Percentiles rank a stretch among this genome's conserved stretches.
phyloP scores from a whole-genome alignment of 208 protist genomes.

The Trypanosoma mega region DNA sequence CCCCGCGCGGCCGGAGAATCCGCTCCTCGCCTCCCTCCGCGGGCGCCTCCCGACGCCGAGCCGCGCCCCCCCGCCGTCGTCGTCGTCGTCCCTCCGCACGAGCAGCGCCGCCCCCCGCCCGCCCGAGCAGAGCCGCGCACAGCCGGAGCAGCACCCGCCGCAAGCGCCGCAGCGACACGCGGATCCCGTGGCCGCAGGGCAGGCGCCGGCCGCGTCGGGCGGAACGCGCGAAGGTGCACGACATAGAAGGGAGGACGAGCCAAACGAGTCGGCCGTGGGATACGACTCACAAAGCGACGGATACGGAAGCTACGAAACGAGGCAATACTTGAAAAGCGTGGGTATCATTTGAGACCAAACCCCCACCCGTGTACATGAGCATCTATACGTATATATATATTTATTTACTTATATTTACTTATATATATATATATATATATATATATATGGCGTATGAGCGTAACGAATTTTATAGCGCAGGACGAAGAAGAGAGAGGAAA shows the following conservation, averaged over 20 bases:
- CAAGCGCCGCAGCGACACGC: conserved; percentile 9
- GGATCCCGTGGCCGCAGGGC: conserved; percentile 21
- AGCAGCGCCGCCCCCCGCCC: too few species aligned
- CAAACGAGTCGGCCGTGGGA: conserved; percentile 16
- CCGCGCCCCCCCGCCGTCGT: conserved; percentile 21
- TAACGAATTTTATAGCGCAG: background rate
- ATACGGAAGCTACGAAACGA: conserved; percentile 85
- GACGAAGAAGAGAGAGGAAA: background rate
- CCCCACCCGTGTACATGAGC: too few species aligned
- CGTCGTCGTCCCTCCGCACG: conserved; percentile 14
- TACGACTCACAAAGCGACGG: conserved; percentile 85
- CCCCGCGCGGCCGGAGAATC: conserved; percentile 55
- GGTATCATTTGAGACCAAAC: conserved; percentile 43
- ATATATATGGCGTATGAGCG: background rate
- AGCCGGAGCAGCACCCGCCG: background rate
- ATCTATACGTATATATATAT: too few species aligned
- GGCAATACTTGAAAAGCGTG: conserved; percentile 77
- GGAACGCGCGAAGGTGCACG: conserved; percentile 1
- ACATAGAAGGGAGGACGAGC: conserved; percentile 3
- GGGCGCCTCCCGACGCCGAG: conserved; percentile 29
- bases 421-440: conserved; percentile 1
- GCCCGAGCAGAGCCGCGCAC: background rate
- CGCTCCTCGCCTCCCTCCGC: conserved; percentile 47
- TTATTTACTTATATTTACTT: too few species aligned
- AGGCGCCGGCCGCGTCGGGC: background rate